Percentiles rank a stretch among this genome's conserved stretches.
phyloP scores from a whole-genome alignment of 2,329 filamentous ascomycete genomes.

The Pseudogymnoascus sp. region DNA sequence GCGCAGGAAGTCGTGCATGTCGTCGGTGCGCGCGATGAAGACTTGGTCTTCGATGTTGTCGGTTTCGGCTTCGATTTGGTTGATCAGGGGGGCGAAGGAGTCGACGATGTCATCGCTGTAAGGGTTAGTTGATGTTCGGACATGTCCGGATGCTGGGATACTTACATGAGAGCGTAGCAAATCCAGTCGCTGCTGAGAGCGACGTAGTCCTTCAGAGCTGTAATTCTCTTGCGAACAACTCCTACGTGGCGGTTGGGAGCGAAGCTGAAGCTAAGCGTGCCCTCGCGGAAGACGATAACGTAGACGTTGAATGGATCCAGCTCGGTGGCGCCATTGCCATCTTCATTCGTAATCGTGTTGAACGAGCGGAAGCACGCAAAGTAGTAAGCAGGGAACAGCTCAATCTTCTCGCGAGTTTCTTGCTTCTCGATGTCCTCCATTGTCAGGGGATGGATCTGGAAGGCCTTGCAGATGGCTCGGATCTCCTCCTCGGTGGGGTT shows the following conservation, averaged over 20 bases:
- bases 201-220: constrained; percentile 88
- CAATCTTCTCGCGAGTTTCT: constrained; percentile 95
- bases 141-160: constrained; percentile 12
- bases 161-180: constrained; percentile 93
- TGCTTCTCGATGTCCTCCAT: constrained; percentile 94
- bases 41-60: constrained; percentile 94
- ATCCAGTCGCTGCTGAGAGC: constrained; percentile 96
- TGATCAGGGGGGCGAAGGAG: constrained; percentile 83
- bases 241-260: constrained; percentile 77
- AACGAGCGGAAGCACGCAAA: constrained; percentile 97
- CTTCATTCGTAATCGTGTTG: constrained; percentile 60
- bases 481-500: constrained; percentile 86
- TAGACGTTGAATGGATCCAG: constrained; percentile 95
- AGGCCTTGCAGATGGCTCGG: constrained; percentile 80
- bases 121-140: constrained; percentile 10
- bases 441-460: constrained; percentile 90
- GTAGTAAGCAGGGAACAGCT: constrained; percentile 95
- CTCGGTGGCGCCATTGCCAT: constrained; percentile 58
- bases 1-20: constrained; percentile 78
- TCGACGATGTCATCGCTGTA: constrained; percentile 90
- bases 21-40: constrained; percentile 82
- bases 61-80: constrained; percentile 76
- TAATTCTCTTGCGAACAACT: constrained; percentile 85
- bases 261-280: constrained; percentile 91
- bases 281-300: constrained; percentile 92